Evolutionary conservation across 768 basidiomycete genomes (phyloP).

Genomic region (Boletus reticuloceps): DNA sequence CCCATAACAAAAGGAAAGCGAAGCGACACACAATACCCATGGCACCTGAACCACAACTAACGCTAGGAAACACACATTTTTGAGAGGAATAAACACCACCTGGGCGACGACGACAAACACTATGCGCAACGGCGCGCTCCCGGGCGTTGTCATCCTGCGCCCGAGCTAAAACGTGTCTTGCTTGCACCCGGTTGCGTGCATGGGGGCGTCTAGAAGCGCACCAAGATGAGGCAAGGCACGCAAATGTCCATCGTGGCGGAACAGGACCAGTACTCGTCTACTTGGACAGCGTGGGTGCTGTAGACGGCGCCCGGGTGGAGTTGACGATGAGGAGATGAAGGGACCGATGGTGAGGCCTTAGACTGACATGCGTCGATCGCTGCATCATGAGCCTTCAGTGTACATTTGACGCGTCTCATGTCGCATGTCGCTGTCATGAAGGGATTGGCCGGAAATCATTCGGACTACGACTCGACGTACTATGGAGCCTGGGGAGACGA

Average conservation of each 20-base stretch:
- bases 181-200: conserved; percentile 2
- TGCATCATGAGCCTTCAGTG: too few species aligned
- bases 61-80: conserved; percentile 21
- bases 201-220: conserved; percentile 15
- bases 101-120: conserved; percentile 9
- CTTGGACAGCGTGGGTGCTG: conserved; percentile 12
- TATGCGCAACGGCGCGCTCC: conserved; percentile 22
- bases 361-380: too few species aligned
- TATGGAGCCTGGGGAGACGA: too few species aligned
- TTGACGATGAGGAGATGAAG: conserved; percentile 14
- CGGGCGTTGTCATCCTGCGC: conserved; percentile 24
- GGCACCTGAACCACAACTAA: conserved; percentile 18
- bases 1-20: too few species aligned
- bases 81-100: conserved; percentile 18
- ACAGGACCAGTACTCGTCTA: conserved; percentile 16
- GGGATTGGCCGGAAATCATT: too few species aligned
- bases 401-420: too few species aligned
- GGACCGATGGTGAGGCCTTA: conserved; percentile 2
- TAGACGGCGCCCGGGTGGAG: conserved; percentile 14
- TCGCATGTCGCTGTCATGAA: too few species aligned
- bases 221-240: conserved; percentile 11
- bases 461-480: too few species aligned
- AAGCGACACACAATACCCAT: too few species aligned
- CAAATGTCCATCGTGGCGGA: conserved; percentile 14
- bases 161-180: conserved; percentile 19